Conservation (phyloP, 495 filamentous ascomycete genomes). For the Aspergillus nidulans region DNA sequence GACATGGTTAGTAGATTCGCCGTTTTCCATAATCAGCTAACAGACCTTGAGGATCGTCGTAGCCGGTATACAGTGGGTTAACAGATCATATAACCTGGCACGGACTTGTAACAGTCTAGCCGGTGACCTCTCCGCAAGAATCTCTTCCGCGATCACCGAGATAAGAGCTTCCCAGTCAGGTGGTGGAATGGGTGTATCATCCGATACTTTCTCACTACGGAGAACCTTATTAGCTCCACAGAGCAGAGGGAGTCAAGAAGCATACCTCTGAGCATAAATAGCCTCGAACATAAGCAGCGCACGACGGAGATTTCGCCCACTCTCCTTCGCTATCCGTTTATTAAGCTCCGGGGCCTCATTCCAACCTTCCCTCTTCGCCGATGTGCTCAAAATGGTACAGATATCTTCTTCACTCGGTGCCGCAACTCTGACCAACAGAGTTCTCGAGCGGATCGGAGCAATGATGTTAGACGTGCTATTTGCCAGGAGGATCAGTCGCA, state of each 20-base stretch:
- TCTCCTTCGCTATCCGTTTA: slow-evolving; percentile 81
- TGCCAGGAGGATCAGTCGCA: slow-evolving; percentile 84
- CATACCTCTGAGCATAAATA: slow-evolving; percentile 90
- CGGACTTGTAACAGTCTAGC: slow-evolving; percentile 80
- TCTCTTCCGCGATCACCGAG: slow-evolving; percentile 79
- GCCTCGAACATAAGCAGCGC: slow-evolving; percentile 95
- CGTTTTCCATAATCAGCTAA: background rate
- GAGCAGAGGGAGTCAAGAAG: background rate
- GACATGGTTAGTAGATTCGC: slow-evolving; percentile 2
- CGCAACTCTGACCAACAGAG: slow-evolving; percentile 84
- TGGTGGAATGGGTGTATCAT: slow-evolving; percentile 82
- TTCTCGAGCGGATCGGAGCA: slow-evolving; percentile 86
- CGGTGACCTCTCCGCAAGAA: slow-evolving; percentile 85
- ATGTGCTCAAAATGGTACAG: slow-evolving; percentile 65
- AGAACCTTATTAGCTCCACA: slow-evolving; percentile 13
- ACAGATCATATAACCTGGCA: slow-evolving; percentile 87
- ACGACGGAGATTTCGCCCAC: slow-evolving; percentile 82
- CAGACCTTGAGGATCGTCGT: slow-evolving; percentile 83
- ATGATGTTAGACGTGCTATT: slow-evolving; percentile 98
- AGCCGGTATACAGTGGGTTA: slow-evolving; percentile 94
- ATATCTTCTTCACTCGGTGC: slow-evolving; percentile 86
- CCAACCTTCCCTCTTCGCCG: slow-evolving; percentile 75
- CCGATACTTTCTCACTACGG: slow-evolving; percentile 80
- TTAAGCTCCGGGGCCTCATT: slow-evolving; percentile 65
- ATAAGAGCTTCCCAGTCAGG: slow-evolving; percentile 96